Percentiles rank a stretch among this genome's conserved stretches.
Conservation (phyloP, 2,329 filamentous ascomycete species). For the Microcyclospora tardicrescens region DNA sequence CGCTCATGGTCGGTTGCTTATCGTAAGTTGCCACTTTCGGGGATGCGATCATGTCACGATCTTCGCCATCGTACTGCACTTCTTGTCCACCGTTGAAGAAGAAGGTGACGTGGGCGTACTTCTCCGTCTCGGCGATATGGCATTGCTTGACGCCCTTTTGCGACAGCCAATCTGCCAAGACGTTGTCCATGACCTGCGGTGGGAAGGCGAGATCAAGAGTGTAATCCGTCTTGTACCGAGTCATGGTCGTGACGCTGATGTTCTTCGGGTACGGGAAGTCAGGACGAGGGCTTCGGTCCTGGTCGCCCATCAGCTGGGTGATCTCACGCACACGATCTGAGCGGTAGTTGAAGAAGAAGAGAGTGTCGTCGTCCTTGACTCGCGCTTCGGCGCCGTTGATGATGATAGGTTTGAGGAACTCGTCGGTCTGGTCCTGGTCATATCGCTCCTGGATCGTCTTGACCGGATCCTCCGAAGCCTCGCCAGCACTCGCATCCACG, state of each 20-base stretch:
- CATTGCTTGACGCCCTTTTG: conserved; percentile 86
- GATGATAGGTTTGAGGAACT: conserved; percentile 97
- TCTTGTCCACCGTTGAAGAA: conserved; percentile 99
- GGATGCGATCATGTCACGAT: conserved; percentile 84
- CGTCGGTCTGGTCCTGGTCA: conserved; percentile 76
- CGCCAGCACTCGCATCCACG: conserved; percentile 72
- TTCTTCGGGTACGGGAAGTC: conserved; percentile 93
- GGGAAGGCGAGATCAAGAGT: conserved; percentile 85
- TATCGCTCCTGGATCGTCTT: conserved; percentile 81
- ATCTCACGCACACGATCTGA: conserved; percentile 95
- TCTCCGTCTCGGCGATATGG: conserved; percentile 96
- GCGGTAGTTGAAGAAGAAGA: conserved; percentile 99
- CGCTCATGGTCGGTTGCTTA: conserved; percentile 89
- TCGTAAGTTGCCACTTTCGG: conserved; percentile 96
- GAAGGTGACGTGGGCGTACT: conserved; percentile 98
- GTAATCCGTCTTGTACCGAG: conserved; percentile 92
- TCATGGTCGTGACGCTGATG: conserved; percentile 86
- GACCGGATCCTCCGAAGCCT: conserved; percentile 71
- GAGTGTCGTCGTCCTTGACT: conserved; percentile 80
- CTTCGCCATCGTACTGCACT: conserved; percentile 86
- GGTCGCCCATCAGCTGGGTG: conserved; percentile 81
- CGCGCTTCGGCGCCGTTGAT: conserved; percentile 74
- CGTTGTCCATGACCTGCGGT: conserved; percentile 92
- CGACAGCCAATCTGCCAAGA: conserved; percentile 91
- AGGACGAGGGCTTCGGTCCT: conserved; percentile 79